A percentile compares a stretch with the other conserved stretches of the same genome.
phyloP scores from a whole-genome alignment of 208 protist genomes.

The Leishmania guyanensis region DNA sequence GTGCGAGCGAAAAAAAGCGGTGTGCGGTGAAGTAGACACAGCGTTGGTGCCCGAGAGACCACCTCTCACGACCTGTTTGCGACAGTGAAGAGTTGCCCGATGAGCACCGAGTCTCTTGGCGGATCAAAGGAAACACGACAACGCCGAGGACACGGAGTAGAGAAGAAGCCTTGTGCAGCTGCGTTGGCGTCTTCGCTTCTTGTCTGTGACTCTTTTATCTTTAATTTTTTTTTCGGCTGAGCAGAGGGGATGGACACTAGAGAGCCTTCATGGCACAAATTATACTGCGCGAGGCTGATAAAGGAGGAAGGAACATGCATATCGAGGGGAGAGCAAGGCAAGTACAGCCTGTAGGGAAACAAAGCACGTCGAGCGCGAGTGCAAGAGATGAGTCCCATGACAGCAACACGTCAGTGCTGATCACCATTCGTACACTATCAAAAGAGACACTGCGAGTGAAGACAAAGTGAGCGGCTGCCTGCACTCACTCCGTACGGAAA shows the following conservation, averaged over 20 bases:
- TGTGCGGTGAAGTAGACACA: background rate
- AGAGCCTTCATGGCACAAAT: background rate
- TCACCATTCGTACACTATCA: background rate
- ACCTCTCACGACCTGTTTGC: background rate
- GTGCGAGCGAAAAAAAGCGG: background rate
- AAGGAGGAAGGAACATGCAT: too few species aligned
- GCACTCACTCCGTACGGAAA: background rate
- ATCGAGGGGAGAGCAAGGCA: background rate
- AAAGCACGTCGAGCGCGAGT: background rate
- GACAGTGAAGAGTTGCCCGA: background rate
- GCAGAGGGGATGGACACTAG: background rate
- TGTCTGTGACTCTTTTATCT: background rate
- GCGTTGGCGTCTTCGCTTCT: background rate
- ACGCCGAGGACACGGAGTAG: background rate
- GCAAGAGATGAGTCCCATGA: background rate
- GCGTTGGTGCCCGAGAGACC: background rate
- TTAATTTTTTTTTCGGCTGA: background rate
- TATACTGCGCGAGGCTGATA: background rate
- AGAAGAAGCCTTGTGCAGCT: background rate
- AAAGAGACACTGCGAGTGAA: background rate
- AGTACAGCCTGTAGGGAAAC: background rate
- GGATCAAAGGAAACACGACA: background rate
- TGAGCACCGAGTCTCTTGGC: background rate
- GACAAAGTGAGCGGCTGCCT: background rate
- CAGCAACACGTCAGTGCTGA: background rate